phyloP scores from a whole-genome alignment of 2,329 filamentous ascomycete genomes.

The Fusarium buharicum region DNA sequence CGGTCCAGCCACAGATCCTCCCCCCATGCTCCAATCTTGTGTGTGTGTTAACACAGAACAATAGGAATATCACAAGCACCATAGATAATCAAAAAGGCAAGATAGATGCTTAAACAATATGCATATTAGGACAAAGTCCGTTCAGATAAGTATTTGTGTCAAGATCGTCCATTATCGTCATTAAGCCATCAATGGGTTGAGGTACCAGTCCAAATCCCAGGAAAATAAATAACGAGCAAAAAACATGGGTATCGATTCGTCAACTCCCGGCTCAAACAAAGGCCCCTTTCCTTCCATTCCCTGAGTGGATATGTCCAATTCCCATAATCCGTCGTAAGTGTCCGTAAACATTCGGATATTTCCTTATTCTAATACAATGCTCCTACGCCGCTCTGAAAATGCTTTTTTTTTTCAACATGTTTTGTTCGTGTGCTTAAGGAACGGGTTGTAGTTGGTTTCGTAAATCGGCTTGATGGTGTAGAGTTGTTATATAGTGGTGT shows the following conservation, averaged over 20 bases:
- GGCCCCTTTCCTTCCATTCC: slow-evolving; percentile 24
- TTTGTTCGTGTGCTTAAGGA: slow-evolving; percentile 29
- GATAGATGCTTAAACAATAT: slow-evolving; percentile 11
- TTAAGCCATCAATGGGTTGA: slow-evolving; percentile 37
- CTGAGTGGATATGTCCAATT: slow-evolving; percentile 27
- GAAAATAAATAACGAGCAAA: slow-evolving; percentile 38
- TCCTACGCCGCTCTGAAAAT: slow-evolving; percentile 47
- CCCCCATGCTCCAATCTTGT: background rate
- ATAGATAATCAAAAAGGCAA: background rate
- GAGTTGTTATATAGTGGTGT: slow-evolving; percentile 32
- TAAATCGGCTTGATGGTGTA: slow-evolving; percentile 1
- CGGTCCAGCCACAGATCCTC: too few species aligned
- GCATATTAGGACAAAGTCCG: slow-evolving; percentile 16
- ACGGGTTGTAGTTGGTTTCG: slow-evolving; percentile 12
- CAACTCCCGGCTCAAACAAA: slow-evolving; percentile 44
- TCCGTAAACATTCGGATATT: slow-evolving; percentile 18
- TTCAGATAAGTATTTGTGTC: slow-evolving; percentile 22
- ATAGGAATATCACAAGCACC: background rate
- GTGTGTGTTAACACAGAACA: background rate
- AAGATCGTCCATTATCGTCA: slow-evolving; percentile 41
- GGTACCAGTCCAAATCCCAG: slow-evolving; percentile 30
- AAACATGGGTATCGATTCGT: slow-evolving; percentile 48
- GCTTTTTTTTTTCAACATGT: slow-evolving; percentile 42
- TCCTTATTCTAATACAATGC: slow-evolving; percentile 42
- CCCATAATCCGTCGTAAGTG: slow-evolving; percentile 28